Percentiles rank a stretch among this genome's conserved stretches.
Evolutionary conservation across 495 filamentous ascomycete genomes (phyloP).

Genomic region (Pyrenula aspistea): DNA sequence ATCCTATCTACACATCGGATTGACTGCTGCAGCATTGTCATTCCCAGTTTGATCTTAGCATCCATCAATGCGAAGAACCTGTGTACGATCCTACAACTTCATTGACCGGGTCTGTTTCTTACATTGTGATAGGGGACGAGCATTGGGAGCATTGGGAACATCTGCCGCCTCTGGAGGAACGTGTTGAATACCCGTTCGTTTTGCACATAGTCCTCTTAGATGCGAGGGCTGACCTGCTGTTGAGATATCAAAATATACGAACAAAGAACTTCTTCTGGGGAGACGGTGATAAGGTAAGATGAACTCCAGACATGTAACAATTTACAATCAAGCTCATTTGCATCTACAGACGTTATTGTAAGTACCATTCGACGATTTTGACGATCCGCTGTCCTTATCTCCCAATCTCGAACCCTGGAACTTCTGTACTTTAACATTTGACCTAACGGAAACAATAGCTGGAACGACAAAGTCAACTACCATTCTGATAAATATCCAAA

Average conservation of each 20-base stretch:
- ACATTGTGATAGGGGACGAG: conserved; percentile 44
- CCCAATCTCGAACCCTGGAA: background rate
- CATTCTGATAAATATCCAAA: conserved; percentile 25
- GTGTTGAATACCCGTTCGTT: conserved; percentile 56
- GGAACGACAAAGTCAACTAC: conserved; percentile 91
- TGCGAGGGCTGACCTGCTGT: background rate
- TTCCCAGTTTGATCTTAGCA: conserved; percentile 58
- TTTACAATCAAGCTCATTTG: conserved; percentile 14
- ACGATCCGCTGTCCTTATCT: background rate
- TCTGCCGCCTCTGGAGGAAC: conserved; percentile 77
- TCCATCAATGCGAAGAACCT: conserved; percentile 72
- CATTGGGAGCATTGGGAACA: conserved; percentile 94
- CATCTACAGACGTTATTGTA: conserved; percentile 49
- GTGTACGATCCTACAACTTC: conserved; percentile 16
- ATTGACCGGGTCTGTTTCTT: background rate
- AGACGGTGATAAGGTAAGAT: conserved; percentile 78
- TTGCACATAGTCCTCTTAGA: background rate
- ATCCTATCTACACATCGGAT: conserved; percentile 3
- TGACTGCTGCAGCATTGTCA: conserved; percentile 40
- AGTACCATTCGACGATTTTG: no score
- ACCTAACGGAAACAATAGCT: conserved; percentile 41
- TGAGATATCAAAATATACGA: conserved; percentile 75
- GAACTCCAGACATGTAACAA: background rate
- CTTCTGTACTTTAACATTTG: conserved; percentile 5
- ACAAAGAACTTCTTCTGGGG: conserved; percentile 85